Conservation (phyloP, 2,329 filamentous ascomycete genomes). For the Coniochaeta sp. region DNA sequence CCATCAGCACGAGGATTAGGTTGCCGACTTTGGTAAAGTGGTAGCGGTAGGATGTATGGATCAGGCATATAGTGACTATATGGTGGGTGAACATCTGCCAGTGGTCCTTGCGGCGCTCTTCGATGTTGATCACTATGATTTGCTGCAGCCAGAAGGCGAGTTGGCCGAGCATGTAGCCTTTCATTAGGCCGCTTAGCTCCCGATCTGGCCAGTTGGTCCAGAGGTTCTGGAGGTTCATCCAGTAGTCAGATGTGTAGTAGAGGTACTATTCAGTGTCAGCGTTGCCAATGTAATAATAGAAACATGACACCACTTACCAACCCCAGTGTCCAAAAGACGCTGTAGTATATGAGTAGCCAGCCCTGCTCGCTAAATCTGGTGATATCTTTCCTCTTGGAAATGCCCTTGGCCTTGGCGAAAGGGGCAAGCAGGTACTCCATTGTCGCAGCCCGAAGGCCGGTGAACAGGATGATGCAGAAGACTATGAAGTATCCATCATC, state of each 20-base stretch:
- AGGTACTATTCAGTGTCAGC: slow-evolving; percentile 54
- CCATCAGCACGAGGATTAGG: slow-evolving; percentile 86
- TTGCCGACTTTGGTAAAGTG: slow-evolving; percentile 83
- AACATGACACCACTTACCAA: slow-evolving; percentile 51
- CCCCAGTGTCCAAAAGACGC: slow-evolving; percentile 73
- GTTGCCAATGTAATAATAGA: slow-evolving; percentile 5
- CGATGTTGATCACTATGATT: slow-evolving; percentile 88
- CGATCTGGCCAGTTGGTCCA: slow-evolving; percentile 83
- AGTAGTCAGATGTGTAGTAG: slow-evolving; percentile 70
- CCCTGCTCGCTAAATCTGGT: slow-evolving; percentile 90
- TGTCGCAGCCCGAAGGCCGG: slow-evolving; percentile 70
- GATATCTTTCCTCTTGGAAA: slow-evolving; percentile 68
- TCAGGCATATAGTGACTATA: slow-evolving; percentile 76
- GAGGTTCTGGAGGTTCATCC: slow-evolving; percentile 65
- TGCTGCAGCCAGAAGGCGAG: slow-evolving; percentile 93
- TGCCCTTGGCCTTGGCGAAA: slow-evolving; percentile 63
- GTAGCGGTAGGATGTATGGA: slow-evolving; percentile 78
- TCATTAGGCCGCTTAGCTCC: slow-evolving; percentile 66
- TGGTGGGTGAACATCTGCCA: slow-evolving; percentile 96
- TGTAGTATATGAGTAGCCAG: slow-evolving; percentile 83
- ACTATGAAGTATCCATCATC: slow-evolving; percentile 74
- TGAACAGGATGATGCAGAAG: slow-evolving; percentile 78
- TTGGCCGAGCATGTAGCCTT: slow-evolving; percentile 85
- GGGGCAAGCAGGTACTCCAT: slow-evolving; percentile 88
- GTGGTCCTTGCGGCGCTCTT: slow-evolving; percentile 90